Evolutionary conservation across 1,139 yeast genomes (phyloP), one percentile per base, ranked within the genome.

Genomic region (Diutina mesorugosa): DNA sequence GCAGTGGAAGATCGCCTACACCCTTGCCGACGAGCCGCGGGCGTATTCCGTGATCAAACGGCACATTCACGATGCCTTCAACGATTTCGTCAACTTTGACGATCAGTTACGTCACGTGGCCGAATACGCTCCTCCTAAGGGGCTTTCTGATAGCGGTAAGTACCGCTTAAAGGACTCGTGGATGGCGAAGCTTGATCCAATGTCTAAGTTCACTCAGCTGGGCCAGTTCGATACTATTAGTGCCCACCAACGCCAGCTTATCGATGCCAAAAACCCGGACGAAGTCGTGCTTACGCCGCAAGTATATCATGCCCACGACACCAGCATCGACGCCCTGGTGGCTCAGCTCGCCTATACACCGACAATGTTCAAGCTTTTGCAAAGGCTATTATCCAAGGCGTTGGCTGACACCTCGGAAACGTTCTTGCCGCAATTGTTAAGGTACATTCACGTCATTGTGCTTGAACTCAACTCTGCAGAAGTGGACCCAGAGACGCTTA

Each of bases 401-500:
- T 69, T 83, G 41, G 76, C 75, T 55, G 64, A 72, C 1, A 76
- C 77, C n/a, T 79, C 79, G 57, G 83, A 80, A 55, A 71, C 80
- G 0, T 84, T 72, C 62, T 67, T 85, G 54, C 79, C 82, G 14
- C 83, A 81, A 55, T 65, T 84, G n/a, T 72, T 87, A 52, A 93
- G 86, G 63, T 72, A 86, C 58, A 61, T 85, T 2, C 90, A 86
- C 69, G 91, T 87, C 3, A 72, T 84, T 5, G 3, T 67, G 67
- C 58, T 68, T 80, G 21, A 73, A 80, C 53, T 35, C 41, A 35
- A 10, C 14, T 9, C 41, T 35, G 41, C 14, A 5, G 41, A 10
- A 12, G 41, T 35, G 41, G 72, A 74, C 21, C 65, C 71, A n/a
- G 83, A 80, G 60, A 67, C 81, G 21, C 69, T 72, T 38, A 79